phyloP scores from a whole-genome alignment of 2,329 filamentous ascomycete species.

The Sclerotinia borealis region DNA sequence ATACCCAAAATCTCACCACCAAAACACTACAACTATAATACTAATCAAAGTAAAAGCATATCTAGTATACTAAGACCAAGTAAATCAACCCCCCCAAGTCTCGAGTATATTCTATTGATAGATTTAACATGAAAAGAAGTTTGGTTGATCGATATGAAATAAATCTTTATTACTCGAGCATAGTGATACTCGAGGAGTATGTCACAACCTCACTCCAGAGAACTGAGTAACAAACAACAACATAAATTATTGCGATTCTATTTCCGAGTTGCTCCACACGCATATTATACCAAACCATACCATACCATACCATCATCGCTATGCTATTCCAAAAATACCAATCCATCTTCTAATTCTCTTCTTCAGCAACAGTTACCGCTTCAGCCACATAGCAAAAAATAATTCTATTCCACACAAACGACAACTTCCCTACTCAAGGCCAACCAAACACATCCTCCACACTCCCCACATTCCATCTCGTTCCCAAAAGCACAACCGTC shows the following conservation, averaged over 20 bases:
- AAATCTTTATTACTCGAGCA: no score
- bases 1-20: no score
- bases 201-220: no score
- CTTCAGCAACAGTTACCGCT: not conserved
- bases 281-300: not conserved
- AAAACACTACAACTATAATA: no score
- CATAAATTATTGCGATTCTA: not conserved
- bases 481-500: constrained; percentile 63
- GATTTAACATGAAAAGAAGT: no score
- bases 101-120: no score
- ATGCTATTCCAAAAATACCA: not conserved
- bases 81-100: no score
- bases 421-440: constrained; percentile 15
- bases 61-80: no score
- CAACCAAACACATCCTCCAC: constrained; percentile 85
- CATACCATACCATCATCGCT: not conserved
- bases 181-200: no score
- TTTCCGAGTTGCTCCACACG: not conserved
- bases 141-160: no score
- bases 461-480: constrained; percentile 70
- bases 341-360: not conserved
- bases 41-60: no score
- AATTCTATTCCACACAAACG: not conserved
- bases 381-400: no score
- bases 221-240: not conserved